These are phyloP conservation scores for Bipolaris oryzae DNA, from an alignment of 2,329 filamentous ascomycete genomes.

Conservation along the genomic window DNA sequence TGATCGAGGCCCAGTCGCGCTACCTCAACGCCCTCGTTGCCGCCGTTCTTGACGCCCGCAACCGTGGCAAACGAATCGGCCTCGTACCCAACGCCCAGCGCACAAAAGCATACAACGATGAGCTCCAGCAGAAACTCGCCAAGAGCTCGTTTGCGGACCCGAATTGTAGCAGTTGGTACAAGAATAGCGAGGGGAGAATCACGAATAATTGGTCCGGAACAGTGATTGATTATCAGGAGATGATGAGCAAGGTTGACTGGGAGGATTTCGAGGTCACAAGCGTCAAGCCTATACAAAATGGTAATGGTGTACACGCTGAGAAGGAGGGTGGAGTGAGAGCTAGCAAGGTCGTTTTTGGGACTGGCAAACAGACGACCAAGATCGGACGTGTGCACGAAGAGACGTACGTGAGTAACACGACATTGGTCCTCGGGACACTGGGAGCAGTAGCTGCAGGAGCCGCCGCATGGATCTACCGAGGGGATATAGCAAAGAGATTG, in stretches of 20 bases:
- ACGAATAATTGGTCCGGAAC: constrained; percentile 64
- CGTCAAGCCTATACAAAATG: neutral
- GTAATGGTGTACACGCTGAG: neutral
- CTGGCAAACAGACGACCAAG: constrained; percentile 42
- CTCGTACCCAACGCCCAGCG: constrained; percentile 53
- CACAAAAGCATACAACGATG: constrained; percentile 54
- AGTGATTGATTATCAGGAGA: constrained; percentile 62
- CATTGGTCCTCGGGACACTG: constrained; percentile 45
- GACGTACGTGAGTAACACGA: constrained; percentile 48
- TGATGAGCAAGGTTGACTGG: constrained; percentile 52
- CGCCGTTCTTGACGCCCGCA: constrained; percentile 55
- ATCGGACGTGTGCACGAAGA: constrained; percentile 56
- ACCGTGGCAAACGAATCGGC: constrained; percentile 49
- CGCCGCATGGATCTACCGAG: constrained; percentile 39
- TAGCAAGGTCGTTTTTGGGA: constrained; percentile 40
- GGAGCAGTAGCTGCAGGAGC: constrained; percentile 44
- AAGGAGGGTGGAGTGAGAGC: constrained; percentile 26
- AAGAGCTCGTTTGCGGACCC: constrained; percentile 60
- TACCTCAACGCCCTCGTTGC: constrained; percentile 60
- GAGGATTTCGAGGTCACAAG: constrained; percentile 51
- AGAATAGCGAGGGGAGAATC: constrained; percentile 59
- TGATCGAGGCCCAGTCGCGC: constrained; percentile 64
- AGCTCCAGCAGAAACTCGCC: constrained; percentile 54
- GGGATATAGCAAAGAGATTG: constrained; percentile 20
- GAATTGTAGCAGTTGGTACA: constrained; percentile 63